These are phyloP conservation scores for Penicillium soppii DNA, from an alignment of 495 filamentous ascomycete species.

Conservation along the genomic window DNA sequence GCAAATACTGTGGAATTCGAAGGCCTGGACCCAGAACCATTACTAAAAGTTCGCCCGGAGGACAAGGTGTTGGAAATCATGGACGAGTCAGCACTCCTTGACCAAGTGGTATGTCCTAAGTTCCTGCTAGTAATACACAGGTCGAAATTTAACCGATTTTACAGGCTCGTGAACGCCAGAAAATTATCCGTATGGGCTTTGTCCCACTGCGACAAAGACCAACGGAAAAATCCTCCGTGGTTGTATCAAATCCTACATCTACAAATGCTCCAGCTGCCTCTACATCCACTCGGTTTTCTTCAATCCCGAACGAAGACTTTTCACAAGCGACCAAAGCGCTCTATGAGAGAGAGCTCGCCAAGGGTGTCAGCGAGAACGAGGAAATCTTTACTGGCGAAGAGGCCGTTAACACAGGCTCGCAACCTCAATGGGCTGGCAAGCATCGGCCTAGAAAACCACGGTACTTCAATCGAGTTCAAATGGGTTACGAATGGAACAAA, in stretches of 20 bases:
- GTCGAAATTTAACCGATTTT: not conserved
- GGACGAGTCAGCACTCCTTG: conserved; percentile 62
- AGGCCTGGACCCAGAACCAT: conserved; percentile 67
- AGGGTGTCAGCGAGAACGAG: conserved; percentile 88
- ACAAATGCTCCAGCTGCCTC: conserved; percentile 33
- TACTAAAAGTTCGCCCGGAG: conserved; percentile 65
- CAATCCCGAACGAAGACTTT: conserved; percentile 77
- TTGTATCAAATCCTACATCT: conserved; percentile 27
- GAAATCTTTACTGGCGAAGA: conserved; percentile 96
- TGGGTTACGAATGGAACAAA: conserved; percentile 99
- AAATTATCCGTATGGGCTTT: conserved; percentile 67
- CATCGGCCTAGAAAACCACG: conserved; percentile 90
- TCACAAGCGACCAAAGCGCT: conserved; percentile 87
- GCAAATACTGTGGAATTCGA: conserved; percentile 23
- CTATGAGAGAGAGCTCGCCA: conserved; percentile 90
- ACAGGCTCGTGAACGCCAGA: conserved; percentile 59
- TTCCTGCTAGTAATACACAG: not conserved
- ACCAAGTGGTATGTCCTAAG: conserved; percentile 49
- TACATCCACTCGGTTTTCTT: conserved; percentile 70
- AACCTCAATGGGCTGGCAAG: conserved; percentile 83
- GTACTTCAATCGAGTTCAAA: conserved; percentile 98
- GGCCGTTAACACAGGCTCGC: conserved; percentile 61
- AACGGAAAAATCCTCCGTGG: conserved; percentile 46
- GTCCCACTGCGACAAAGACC: conserved; percentile 59
- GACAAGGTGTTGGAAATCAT: conserved; percentile 64